Evolutionary conservation across 1,284 basidiomycete species (phyloP).

Genomic region (Hymenochaete sp.): DNA sequence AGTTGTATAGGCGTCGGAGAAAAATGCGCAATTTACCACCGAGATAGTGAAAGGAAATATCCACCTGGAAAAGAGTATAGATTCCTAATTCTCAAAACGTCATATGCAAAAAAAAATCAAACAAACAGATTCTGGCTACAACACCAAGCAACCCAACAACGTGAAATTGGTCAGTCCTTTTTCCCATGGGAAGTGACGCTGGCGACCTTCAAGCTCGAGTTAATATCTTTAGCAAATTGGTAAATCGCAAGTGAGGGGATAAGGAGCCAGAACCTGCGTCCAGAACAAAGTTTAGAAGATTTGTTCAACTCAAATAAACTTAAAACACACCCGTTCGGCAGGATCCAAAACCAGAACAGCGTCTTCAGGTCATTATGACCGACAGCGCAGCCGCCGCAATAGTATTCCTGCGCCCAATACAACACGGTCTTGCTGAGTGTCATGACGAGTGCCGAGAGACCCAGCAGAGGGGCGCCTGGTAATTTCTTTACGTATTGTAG

Average conservation of each 20-base stretch:
- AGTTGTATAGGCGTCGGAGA: too few relatives aligned
- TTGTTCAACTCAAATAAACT: neutral
- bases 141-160: too few relatives aligned
- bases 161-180: too few relatives aligned
- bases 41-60: too few relatives aligned
- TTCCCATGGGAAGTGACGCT: conserved; percentile 6
- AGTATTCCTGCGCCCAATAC: conserved; percentile 76
- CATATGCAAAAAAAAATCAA: too few relatives aligned
- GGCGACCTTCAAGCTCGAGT: conserved; percentile 11
- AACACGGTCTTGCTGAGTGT: conserved; percentile 79
- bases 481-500: conserved; percentile 53
- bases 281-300: neutral
- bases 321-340: conserved; percentile 67
- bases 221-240: conserved; percentile 51
- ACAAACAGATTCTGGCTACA: too few relatives aligned
- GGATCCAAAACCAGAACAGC: conserved; percentile 57
- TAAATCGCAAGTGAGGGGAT: conserved; percentile 52
- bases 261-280: conserved; percentile 59
- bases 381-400: conserved; percentile 58
- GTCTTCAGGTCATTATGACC: conserved; percentile 62
- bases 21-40: too few relatives aligned
- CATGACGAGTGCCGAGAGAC: conserved; percentile 64
- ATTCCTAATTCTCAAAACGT: too few relatives aligned
- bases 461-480: conserved; percentile 63
- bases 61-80: too few relatives aligned